Evolutionary conservation across 345 rosid genomes (phyloP), one percentile per base, ranked within the genome.

Genomic region (Pseudoturritis turrita): DNA sequence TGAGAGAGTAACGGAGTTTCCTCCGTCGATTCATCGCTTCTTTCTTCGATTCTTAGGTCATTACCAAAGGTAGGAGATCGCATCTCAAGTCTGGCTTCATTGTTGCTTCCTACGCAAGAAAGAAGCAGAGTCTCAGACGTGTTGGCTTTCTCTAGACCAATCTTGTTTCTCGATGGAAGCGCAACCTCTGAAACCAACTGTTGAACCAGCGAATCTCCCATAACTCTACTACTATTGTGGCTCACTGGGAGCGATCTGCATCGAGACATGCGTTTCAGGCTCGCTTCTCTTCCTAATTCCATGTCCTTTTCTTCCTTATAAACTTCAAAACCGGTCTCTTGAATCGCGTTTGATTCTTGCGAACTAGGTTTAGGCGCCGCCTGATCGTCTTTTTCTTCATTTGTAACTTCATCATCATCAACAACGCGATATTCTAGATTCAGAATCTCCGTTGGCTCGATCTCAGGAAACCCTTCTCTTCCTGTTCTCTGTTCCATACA

Each of bases 31-130:
- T 83, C 87, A 66, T 82, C 80, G 0, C 47, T 76, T 72, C 78
- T 80, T 37, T 82, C 92, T 63, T 84, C 84, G 1, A 35, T 56
- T 51, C 72, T 79, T 41, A 79, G 84, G 75, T 83, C 82, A 67
- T 81, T 63, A 70, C 75, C 59, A 6, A 84, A 87, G 80, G 88
- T 83, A 21, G 90, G 89, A 33, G 70, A 25, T 25, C n/a, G 51
- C 23, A 43, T 68, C 51, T 11, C 56, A 17, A 33, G 5, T 57
- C 6, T 28, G 44, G 35, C 35, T 19, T 69, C 71, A 54, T 37
- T 31, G 12, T 8, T 63, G 39, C 67, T 76, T 70, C 5, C 66
- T 4, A 5, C 10, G 45, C 75, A 76, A 76, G 75, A 15, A 76
- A 55, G 40, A 55, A 11, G 28, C 1, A 26, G 50, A 62, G 66